Conservation (phyloP, 2,329 filamentous ascomycete genomes). For the Fusarium setosum region DNA sequence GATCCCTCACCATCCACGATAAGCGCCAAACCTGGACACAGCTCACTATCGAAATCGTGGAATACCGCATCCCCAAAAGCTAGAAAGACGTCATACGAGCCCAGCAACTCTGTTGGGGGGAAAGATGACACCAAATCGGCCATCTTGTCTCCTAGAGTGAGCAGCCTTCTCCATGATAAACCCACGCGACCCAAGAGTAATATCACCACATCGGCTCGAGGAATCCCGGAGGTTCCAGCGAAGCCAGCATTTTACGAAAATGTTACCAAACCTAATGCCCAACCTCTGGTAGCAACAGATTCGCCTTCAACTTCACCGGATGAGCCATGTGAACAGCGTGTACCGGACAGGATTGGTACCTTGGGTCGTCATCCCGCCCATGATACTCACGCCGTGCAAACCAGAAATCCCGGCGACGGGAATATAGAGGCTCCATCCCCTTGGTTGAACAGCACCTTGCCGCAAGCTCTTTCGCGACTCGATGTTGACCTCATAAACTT, state of each 20-base stretch:
- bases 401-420: background rate
- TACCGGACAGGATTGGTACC: slow-evolving; percentile 33
- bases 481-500: slow-evolving; percentile 68
- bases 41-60: slow-evolving; percentile 18
- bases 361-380: slow-evolving; percentile 36
- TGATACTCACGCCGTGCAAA: background rate
- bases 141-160: slow-evolving; percentile 46
- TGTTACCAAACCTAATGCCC: slow-evolving; percentile 42
- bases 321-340: slow-evolving; percentile 17
- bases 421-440: background rate
- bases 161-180: slow-evolving; percentile 50
- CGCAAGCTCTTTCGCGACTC: slow-evolving; percentile 67
- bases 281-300: slow-evolving; percentile 7
- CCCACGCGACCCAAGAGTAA: slow-evolving; percentile 45
- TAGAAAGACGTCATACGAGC: slow-evolving; percentile 46
- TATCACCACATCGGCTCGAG: slow-evolving; percentile 40
- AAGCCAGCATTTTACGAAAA: slow-evolving; percentile 54
- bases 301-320: background rate
- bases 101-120: slow-evolving; percentile 38
- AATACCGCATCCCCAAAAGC: slow-evolving; percentile 42
- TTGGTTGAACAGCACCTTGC: slow-evolving; percentile 52
- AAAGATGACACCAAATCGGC: slow-evolving; percentile 46
- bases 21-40: slow-evolving; percentile 15
- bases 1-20: slow-evolving; percentile 11
- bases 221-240: slow-evolving; percentile 49